Evolutionary conservation across 2,329 filamentous ascomycete species (phyloP), one percentile per base, ranked within the genome.

Genomic region (Cercospora janseana): DNA sequence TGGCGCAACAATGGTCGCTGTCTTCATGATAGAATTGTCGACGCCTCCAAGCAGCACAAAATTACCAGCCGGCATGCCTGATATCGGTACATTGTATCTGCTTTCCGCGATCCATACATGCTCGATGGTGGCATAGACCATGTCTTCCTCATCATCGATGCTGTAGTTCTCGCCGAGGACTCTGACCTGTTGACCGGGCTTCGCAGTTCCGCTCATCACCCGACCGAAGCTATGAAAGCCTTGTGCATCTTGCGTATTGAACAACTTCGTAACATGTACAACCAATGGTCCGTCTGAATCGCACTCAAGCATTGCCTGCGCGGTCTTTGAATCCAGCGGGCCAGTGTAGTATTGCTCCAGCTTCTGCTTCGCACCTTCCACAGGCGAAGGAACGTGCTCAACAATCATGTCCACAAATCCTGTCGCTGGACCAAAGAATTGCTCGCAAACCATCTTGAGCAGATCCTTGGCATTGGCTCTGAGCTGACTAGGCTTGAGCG

Each of bases 11-110:
- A 98, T 79, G 0, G 93, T 98, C 6, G 93, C 93, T 2, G 90
- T 92, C 72, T 98, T 98, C 72, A 97, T 89, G 62, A 98, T 97
- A 4, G 91, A 96, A 69, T 97, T 97, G 74, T 97, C 92, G 21
- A 98, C 85, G 10, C 92, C 93, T 48, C 87, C 84, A 12, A 98
- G 78, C n/a, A 98, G 75, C 10, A 94, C 92, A 77, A 89, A 87
- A 66, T 94, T 96, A 34, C 93, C 93, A 1, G 93, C 93, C 4
- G 93, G 93, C 20, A 98, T 84, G 42, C 93, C 93, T 60, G 90
- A 89, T 0, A 88, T 91, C 2, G 89, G 83, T 38, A 98, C 87
- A 60, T 91, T 95, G 72, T 98, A 98, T 65, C 91, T 79, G 18
- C 91, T 91, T 70, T 97, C 89, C 6, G 86, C 87, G 59, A 98